A percentile compares a stretch with the other conserved stretches of the same genome.
These are phyloP conservation scores for Neofusicoccum cordaticola DNA, from an alignment of 2,329 filamentous ascomycete species.

Conservation along the genomic window DNA sequence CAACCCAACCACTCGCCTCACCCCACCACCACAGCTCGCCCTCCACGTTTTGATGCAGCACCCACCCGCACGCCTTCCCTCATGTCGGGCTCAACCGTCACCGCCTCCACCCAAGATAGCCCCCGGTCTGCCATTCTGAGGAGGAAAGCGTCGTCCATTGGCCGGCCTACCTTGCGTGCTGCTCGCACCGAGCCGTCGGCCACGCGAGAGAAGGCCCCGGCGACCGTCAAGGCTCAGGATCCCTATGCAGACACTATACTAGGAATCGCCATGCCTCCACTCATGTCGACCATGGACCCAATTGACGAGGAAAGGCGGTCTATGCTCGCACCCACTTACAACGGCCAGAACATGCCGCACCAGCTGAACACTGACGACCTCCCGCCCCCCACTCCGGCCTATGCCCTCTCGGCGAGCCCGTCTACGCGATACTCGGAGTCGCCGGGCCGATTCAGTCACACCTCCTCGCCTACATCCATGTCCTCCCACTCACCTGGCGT, in stretches of 20 bases:
- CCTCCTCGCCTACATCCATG: conserved; percentile 75
- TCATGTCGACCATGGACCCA: conserved; percentile 18
- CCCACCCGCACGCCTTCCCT: conserved; percentile 46
- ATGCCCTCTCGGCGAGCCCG: conserved; percentile 66
- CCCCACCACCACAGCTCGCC: conserved; percentile 22
- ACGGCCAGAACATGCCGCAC: conserved; percentile 38
- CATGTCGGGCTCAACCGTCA: conserved; percentile 44
- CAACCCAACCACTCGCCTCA: conserved; percentile 12
- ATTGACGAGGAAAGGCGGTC: conserved; percentile 20
- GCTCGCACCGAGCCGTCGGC: conserved; percentile 25
- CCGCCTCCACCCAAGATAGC: conserved; percentile 44
- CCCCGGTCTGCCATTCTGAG: conserved; percentile 44
- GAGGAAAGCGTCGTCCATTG: conserved; percentile 45
- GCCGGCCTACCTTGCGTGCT: conserved; percentile 33
- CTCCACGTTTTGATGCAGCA: conserved; percentile 36
- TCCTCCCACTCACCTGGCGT: conserved; percentile 70
- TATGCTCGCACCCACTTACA: conserved; percentile 23
- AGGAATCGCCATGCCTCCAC: conserved; percentile 39
- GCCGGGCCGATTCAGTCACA: conserved; percentile 68
- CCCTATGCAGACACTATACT: conserved; percentile 43
- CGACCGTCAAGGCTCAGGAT: conserved; percentile 34
- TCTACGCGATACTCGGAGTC: conserved; percentile 75
- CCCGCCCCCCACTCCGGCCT: conserved; percentile 65
- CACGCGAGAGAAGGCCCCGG: conserved; percentile 24
- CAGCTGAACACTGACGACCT: conserved; percentile 63